These are phyloP conservation scores for Geotrichum siamense DNA, from an alignment of 1,139 yeast species.

Conservation along the genomic window DNA sequence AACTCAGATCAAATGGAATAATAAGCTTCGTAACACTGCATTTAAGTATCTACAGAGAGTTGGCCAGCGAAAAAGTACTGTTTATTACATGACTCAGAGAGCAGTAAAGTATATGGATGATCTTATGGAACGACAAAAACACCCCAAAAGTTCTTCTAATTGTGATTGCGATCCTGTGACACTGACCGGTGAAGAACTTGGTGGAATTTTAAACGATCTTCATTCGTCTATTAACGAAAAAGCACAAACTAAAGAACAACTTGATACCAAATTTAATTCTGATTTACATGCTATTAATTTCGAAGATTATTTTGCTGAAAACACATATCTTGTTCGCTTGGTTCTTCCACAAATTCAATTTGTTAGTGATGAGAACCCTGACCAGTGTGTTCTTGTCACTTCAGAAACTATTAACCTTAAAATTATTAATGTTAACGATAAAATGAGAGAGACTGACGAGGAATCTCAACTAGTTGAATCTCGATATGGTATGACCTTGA, in stretches of 20 bases:
- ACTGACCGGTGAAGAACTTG: conserved; percentile 7
- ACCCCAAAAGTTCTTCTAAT: background rate
- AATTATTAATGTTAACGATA: conserved; percentile 50
- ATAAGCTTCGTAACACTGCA: conserved; percentile 53
- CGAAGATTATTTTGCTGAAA: conserved; percentile 43
- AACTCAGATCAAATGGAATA: conserved; percentile 74
- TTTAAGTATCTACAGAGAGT: conserved; percentile 56
- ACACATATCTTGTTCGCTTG: conserved; percentile 61
- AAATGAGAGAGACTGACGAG: conserved; percentile 44
- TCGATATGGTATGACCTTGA: conserved; percentile 59
- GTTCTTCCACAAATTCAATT: conserved; percentile 84
- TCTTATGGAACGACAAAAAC: conserved; percentile 31
- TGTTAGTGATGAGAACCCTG: conserved; percentile 56
- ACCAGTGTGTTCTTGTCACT: conserved; percentile 59
- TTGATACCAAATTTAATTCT: conserved; percentile 1
- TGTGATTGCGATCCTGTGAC: too few species aligned
- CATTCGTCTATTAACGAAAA: background rate
- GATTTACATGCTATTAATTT: conserved; percentile 9
- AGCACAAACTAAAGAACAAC: background rate
- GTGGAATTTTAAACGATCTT: conserved; percentile 18
- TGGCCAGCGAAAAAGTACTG: conserved; percentile 48
- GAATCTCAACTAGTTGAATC: conserved; percentile 53
- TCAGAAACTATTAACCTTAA: conserved; percentile 68
- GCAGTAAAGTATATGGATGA: conserved; percentile 66
- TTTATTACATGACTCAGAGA: conserved; percentile 58